Percentiles rank a stretch among this genome's conserved stretches.
Evolutionary conservation across 1,284 basidiomycete species (phyloP).

Genomic region (Sanghuangporus baumii): DNA sequence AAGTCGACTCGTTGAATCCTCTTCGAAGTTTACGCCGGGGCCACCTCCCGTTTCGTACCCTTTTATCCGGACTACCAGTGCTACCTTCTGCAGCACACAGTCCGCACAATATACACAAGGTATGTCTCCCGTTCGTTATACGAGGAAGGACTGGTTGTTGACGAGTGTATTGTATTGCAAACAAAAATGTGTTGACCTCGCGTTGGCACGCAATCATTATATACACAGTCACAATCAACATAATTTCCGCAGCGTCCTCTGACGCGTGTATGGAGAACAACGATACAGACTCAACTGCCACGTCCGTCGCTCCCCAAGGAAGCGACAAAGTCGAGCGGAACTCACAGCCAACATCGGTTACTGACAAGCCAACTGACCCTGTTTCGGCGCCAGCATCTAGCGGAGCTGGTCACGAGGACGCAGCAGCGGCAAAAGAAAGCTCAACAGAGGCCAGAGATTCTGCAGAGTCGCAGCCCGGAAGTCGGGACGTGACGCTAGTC

Average conservation of each 20-base stretch:
- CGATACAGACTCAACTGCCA: constrained; percentile 40
- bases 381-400: background rate
- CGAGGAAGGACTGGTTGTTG: background rate
- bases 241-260: constrained; percentile 42
- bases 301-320: constrained; percentile 33
- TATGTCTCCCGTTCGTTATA: background rate
- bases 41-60: background rate
- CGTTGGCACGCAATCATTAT: constrained; percentile 2
- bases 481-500: constrained; percentile 6
- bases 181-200: constrained; percentile 6
- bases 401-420: background rate
- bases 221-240: constrained; percentile 2
- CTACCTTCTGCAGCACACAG: background rate
- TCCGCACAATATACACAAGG: constrained; percentile 3
- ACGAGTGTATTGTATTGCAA: background rate
- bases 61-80: background rate
- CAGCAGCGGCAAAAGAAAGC: background rate
- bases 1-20: background rate
- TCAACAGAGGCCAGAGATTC: background rate
- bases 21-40: background rate
- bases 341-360: constrained; percentile 1
- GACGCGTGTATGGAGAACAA: constrained; percentile 76
- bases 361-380: background rate
- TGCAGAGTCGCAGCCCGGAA: constrained; percentile 1
- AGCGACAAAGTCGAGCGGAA: constrained; percentile 24